Evolutionary conservation across 2,329 filamentous ascomycete genomes (phyloP), one percentile per base, ranked within the genome.

Genomic region (Trichocomaceae sp.): DNA sequence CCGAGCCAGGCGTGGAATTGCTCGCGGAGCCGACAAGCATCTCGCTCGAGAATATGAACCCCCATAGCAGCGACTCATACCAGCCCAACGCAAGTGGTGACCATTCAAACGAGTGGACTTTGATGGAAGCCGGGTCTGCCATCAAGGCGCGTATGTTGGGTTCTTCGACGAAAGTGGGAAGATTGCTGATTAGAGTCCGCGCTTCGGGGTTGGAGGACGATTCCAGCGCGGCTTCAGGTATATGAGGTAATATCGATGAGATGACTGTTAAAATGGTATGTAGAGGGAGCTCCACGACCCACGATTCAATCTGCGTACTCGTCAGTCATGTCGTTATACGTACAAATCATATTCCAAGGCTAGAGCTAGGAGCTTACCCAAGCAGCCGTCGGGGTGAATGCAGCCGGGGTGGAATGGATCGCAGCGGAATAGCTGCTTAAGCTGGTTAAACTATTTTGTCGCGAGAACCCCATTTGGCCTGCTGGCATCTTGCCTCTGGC

Each of bases 61-160:
- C 86, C 93, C 93, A 99, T 9, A 99, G 78, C 12, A 97, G 78
- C 5, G 89, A 92, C 71, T 96, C 90, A 69, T 97, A 96, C 93
- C 93, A 97, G 48, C 91, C 92, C 50, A 97, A 78, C 0, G 89
- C 87, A 33, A 96, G 77, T 0, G 88, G 85, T 2, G 90, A 92
- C 92, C 92, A 97, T 72, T 96, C 90, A 65, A 97, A 97, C 13
- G 89, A 86, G 66, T 96, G 91, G 15, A 93, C 86, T 31, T 87
- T 82, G 51, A 89, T 80, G 0, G 86, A 79, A 1, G 84, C 84
- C 0, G 87, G 82, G 46, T 96, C 90, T 0, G 70, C 66, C n/a
- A 76, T 66, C 37, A 96, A 83, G 8, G 83, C 85, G 9, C 83
- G 79, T 44, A 95, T 75, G 50, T 82, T 78, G 1, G 86, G 74